Percentiles rank a stretch among this genome's conserved stretches.
Evolutionary conservation across 768 basidiomycete genomes (phyloP).

Genomic region (Calocybe cyanea): DNA sequence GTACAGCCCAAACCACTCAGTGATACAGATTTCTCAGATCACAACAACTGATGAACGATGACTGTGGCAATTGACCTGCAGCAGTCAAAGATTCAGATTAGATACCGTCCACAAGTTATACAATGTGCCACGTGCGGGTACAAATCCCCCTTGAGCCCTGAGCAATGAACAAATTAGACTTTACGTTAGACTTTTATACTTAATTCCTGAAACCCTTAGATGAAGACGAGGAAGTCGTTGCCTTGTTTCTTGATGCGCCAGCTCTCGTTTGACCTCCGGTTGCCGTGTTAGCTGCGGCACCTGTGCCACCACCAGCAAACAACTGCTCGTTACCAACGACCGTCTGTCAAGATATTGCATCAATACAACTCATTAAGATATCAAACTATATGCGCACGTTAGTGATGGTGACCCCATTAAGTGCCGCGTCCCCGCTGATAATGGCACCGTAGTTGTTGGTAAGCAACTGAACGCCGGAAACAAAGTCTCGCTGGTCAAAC

Average conservation of each 20-base stretch:
- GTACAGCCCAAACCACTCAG: too few species aligned
- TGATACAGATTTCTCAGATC: too few species aligned
- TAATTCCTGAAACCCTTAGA: neutral
- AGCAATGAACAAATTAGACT: too few species aligned
- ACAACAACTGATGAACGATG: too few species aligned
- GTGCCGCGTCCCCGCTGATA: conserved; percentile 12
- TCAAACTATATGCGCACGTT: conserved; percentile 15
- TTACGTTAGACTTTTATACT: neutral
- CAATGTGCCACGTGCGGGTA: too few species aligned
- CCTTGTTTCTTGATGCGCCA: neutral
- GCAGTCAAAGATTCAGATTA: too few species aligned
- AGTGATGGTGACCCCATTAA: conserved; percentile 18
- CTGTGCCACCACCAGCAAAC: conserved; percentile 9
- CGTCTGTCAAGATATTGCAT: conserved; percentile 6
- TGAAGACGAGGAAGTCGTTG: neutral
- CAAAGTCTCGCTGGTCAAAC: conserved; percentile 24
- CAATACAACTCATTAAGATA: neutral
- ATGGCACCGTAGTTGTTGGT: conserved; percentile 20
- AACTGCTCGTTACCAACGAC: conserved; percentile 22
- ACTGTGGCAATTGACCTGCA: too few species aligned
- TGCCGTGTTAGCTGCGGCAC: neutral
- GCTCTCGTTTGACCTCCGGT: neutral
- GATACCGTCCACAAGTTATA: too few species aligned
- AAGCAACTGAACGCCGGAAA: conserved; percentile 24
- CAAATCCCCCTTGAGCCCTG: too few species aligned